These are phyloP conservation scores for Heterobasidion occidentale DNA, from an alignment of 1,284 basidiomycete species.

Conservation along the genomic window DNA sequence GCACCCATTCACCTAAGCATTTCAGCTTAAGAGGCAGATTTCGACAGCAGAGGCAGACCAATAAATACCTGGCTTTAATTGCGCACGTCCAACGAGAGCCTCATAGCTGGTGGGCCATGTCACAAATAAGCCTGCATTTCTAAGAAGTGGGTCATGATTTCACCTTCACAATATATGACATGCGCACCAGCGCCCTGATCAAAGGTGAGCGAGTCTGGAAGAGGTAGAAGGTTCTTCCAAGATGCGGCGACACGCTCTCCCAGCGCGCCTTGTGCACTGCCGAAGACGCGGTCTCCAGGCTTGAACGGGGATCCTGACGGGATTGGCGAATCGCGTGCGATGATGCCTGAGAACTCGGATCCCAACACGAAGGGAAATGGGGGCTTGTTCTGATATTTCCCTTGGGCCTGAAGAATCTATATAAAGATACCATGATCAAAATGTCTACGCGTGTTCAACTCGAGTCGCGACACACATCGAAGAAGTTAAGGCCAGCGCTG, in stretches of 20 bases:
- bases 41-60: background rate
- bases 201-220: conserved; percentile 57
- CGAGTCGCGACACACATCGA: conserved; percentile 32
- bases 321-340: conserved; percentile 70
- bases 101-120: conserved; percentile 93
- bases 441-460: background rate
- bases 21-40: background rate
- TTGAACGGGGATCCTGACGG: conserved; percentile 77
- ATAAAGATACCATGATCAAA: background rate
- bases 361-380: conserved; percentile 81
- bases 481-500: conserved; percentile 73
- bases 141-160: background rate
- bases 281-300: conserved; percentile 86
- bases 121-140: conserved; percentile 48
- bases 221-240: conserved; percentile 40
- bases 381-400: conserved; percentile 82
- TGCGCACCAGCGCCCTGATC: conserved; percentile 53
- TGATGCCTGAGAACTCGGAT: conserved; percentile 80
- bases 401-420: conserved; percentile 79
- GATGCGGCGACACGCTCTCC: conserved; percentile 63
- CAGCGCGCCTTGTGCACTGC: conserved; percentile 75
- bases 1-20: conserved; percentile 72
- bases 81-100: conserved; percentile 78
- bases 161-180: conserved; percentile 10
- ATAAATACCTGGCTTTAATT: conserved; percentile 56